Evolutionary conservation across 495 filamentous ascomycete genomes (phyloP).

Genomic region (Aspergillus panamensis): DNA sequence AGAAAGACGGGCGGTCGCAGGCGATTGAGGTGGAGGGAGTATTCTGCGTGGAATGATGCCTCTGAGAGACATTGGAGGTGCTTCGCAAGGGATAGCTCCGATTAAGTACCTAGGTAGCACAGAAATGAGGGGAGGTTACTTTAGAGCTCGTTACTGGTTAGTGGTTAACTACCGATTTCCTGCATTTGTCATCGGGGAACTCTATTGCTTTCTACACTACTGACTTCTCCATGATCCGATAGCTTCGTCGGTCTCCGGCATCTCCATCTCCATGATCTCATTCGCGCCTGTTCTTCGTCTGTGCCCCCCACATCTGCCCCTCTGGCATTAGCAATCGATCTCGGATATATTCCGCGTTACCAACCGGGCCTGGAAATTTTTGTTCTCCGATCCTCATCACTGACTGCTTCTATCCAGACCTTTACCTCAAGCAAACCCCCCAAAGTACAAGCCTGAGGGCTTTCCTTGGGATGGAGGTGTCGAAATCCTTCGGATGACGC

Average conservation of each 20-base stretch:
- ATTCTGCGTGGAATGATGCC: constrained; percentile 1
- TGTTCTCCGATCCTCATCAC: background rate
- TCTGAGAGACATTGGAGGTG: background rate
- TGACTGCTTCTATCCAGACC: background rate
- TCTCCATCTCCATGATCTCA: background rate
- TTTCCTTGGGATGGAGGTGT: background rate
- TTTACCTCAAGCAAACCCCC: background rate
- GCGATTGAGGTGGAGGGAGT: constrained; percentile 7
- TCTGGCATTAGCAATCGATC: background rate
- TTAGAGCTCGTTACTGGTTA: background rate
- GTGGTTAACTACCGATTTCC: no score
- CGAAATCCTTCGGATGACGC: constrained; percentile 8
- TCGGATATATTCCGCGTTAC: background rate
- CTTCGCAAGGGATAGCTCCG: no score
- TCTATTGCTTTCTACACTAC: background rate
- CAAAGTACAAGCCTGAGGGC: no score
- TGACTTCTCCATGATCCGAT: background rate
- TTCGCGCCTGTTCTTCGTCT: background rate
- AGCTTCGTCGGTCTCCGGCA: background rate
- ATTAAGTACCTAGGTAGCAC: background rate
- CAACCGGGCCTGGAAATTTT: background rate
- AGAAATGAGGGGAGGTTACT: background rate
- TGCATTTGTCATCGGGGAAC: background rate
- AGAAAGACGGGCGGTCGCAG: constrained; percentile 13
- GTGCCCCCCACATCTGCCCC: background rate